Base-by-base conservation (phyloP, 371 early-diverging fungal genomes). In the Mucor mucedo region DNA sequence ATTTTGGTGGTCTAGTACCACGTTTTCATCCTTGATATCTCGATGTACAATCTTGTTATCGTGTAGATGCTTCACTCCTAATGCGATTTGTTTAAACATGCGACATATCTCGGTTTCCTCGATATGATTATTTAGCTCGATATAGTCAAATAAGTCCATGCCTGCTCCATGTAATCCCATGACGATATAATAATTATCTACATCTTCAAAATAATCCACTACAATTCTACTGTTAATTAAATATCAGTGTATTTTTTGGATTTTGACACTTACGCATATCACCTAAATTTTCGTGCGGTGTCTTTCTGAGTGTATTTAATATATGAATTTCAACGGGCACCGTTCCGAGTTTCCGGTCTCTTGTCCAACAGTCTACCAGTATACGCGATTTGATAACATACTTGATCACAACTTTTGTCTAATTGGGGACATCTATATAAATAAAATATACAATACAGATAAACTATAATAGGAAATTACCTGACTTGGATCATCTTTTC, bases 361-460 rank as follows among this genome's bases (percentile, higher is more conserved):
- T 77, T 66, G 78, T 88, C 87, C 92, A 89, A 69, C 87, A 87
- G 40, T 88, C 90, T 8, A 83, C 81, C 48, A 92, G 74, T 41
- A 92, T 87, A n/a, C 85, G 83, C 27, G 86, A 82, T 72, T 89
- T 89, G 73, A 91, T 86, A 38, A 92, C 87, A 71, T 89, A 92
- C 70, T 91, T 91, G 68, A 91, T 80, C 62, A 91, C 91, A 8
- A 88, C 84, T 55, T 83, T 84, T 55, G 70, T 78, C 80, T 85
- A 57, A 21, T 42, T 32, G 65, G 30, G 21, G n/a, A 52, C 47
- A 52, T 52, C 13, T 55, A 50, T 52, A 63, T 40, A 45, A 41
- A 59, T 50, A 38, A 52, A 60, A 35, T 35, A 33, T 50, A 30
- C 39, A 33, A 50, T 40, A 35, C 7, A 49, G 63, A 65, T 54